Percentiles rank a stretch among this genome's conserved stretches.
Evolutionary conservation across 108 stramenopile species (phyloP).

Genomic region (Nannochloropsis granulata): DNA sequence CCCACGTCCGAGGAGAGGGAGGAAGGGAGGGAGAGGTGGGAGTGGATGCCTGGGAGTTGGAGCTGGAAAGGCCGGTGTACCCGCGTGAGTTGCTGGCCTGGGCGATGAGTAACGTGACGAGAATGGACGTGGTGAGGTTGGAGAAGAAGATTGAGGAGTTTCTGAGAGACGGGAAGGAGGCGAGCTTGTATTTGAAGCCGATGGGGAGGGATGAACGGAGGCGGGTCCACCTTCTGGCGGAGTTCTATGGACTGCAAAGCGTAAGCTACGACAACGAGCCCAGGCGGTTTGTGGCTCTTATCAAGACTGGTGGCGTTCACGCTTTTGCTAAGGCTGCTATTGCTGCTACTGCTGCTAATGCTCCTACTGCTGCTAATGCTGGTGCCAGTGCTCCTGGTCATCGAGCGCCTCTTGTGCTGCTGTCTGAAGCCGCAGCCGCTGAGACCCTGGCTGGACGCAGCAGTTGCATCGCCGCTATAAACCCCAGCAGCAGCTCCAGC

Average conservation of each 20-base stretch:
- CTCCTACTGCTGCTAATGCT: not conserved
- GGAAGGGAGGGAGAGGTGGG: not conserved
- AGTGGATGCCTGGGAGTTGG: not conserved
- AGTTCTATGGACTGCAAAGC: conserved; percentile 8
- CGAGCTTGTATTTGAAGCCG: conserved; percentile 17
- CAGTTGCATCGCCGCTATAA: not conserved
- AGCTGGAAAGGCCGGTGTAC: not conserved
- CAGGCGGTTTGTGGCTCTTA: conserved; percentile 8
- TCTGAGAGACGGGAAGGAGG: conserved; percentile 1
- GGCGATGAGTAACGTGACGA: not conserved
- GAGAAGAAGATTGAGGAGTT: conserved; percentile 9
- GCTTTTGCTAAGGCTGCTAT: no score
- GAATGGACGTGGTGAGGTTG: conserved; percentile 4
- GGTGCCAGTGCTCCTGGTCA: not conserved
- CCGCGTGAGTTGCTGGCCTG: not conserved
- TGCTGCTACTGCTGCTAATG: not conserved
- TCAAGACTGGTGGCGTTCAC: not conserved
- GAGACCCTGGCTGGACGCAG: not conserved
- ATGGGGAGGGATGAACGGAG: conserved; percentile 12
- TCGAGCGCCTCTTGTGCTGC: not conserved
- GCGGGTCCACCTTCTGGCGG: conserved; percentile 8
- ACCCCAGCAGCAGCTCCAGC: not conserved
- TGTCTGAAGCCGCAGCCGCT: not conserved
- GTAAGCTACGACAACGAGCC: conserved; percentile 20
- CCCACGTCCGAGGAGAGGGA: not conserved